Conservation (phyloP, 83 land plant species). For the Picea mariana region DNA sequence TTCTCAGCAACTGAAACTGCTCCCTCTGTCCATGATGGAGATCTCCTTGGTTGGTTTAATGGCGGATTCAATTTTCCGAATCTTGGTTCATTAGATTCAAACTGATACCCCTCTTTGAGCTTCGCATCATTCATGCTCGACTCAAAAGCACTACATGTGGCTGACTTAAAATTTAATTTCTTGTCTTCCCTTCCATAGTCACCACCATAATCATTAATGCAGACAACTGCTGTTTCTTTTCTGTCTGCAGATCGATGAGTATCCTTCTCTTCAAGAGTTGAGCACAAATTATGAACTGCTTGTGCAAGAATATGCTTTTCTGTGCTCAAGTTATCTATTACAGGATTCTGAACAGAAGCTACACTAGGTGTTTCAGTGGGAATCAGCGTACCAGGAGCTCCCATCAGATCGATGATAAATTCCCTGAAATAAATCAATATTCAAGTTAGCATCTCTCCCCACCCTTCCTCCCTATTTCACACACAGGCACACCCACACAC, state of each 20-base stretch:
- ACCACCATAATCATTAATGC: not conserved
- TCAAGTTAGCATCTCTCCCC: conserved; percentile 2
- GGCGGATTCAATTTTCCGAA: conserved; percentile 31
- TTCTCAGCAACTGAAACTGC: conserved; percentile 40
- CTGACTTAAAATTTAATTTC: conserved; percentile 16
- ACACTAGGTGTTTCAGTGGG: conserved; percentile 67
- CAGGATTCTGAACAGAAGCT: conserved; percentile 33
- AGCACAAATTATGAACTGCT: conserved; percentile 22
- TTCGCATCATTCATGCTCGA: not conserved
- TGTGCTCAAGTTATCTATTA: conserved; percentile 19
- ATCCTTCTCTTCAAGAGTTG: conserved; percentile 23
- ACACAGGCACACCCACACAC: not conserved
- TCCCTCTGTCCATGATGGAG: conserved; percentile 29
- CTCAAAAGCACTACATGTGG: conserved; percentile 4
- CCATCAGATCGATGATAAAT: conserved; percentile 87
- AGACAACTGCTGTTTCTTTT: not conserved
- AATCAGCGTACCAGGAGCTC: conserved; percentile 84
- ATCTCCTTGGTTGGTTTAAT: conserved; percentile 8
- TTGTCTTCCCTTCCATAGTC: conserved; percentile 7
- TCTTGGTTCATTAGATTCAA: conserved; percentile 27
- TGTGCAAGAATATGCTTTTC: conserved; percentile 19
- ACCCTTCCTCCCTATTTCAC: too few relatives aligned
- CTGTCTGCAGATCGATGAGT: not conserved
- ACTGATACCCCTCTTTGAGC: conserved; percentile 15
- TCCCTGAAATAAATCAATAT: conserved; percentile 51